phyloP scores from a whole-genome alignment of 2,329 filamentous ascomycete species.

The Diaporthe sp. region DNA sequence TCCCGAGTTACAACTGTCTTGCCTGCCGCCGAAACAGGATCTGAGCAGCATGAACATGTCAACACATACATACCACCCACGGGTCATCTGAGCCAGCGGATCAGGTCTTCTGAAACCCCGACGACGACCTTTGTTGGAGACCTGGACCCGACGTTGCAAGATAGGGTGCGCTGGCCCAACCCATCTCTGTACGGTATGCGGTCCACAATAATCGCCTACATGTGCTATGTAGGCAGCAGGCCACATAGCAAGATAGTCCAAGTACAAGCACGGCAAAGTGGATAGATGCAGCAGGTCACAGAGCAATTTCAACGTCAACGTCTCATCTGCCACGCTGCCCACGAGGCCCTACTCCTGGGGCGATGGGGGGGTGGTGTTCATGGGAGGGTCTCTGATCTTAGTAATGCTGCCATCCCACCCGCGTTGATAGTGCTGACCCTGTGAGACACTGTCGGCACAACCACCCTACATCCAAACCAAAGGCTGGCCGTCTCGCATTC shows the following conservation, averaged over 20 bases:
- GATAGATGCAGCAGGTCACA: neutral
- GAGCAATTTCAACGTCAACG: neutral
- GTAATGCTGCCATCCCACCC: constrained; percentile 38
- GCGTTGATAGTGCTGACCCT: constrained; percentile 39
- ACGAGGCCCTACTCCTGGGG: neutral
- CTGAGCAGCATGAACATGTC: constrained; percentile 33
- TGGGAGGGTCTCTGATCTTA: constrained; percentile 30
- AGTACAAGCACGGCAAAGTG: neutral
- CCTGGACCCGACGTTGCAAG: constrained; percentile 22
- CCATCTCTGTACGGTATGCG: neutral
- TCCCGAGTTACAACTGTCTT: neutral
- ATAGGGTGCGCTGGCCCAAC: constrained; percentile 10
- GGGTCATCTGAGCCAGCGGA: constrained; percentile 24
- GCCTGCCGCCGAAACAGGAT: constrained; percentile 35
- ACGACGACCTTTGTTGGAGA: constrained; percentile 18
- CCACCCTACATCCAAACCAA: constrained; percentile 26
- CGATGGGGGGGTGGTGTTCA: neutral
- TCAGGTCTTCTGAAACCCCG: constrained; percentile 32
- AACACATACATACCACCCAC: constrained; percentile 12
- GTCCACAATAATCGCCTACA: neutral
- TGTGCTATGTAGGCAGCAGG: neutral
- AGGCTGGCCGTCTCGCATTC: constrained; percentile 36
- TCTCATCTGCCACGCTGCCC: constrained; percentile 19
- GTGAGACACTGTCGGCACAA: constrained; percentile 40
- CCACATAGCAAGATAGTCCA: neutral